Evolutionary conservation across 169 alveolate species (phyloP).

Genomic region (Eimeria necatrix): DNA sequence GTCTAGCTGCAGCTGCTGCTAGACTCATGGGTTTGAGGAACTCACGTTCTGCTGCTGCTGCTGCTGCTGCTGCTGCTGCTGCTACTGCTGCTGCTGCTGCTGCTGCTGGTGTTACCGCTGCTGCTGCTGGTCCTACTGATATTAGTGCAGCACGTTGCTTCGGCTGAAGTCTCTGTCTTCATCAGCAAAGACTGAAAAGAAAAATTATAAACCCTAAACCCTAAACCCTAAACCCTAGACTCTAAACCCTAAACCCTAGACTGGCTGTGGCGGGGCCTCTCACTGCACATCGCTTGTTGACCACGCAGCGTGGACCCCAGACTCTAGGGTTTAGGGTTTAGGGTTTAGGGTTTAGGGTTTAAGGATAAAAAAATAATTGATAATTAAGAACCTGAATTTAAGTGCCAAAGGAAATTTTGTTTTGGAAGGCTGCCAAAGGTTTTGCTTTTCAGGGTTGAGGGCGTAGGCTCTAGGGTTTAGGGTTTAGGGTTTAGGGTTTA

Average conservation of each 20-base stretch:
- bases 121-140: not conserved
- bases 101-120: not conserved
- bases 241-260: not conserved
- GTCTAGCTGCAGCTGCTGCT: not conserved
- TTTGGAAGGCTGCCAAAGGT: not conserved
- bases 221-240: conserved; percentile 11
- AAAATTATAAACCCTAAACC: conserved; percentile 27
- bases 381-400: not conserved
- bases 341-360: conserved; percentile 5
- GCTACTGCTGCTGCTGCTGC: conserved; percentile 4
- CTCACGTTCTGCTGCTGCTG: not conserved
- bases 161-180: not conserved
- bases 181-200: not conserved
- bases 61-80: conserved; percentile 11
- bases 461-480: not conserved
- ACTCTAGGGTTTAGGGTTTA: conserved; percentile 29
- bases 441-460: not conserved
- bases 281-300: not conserved
- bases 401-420: not conserved
- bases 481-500: not conserved
- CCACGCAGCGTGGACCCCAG: not conserved
- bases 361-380: not conserved
- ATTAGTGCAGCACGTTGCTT: too few species aligned
- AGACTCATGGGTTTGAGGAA: not conserved
- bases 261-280: too few species aligned